These are phyloP conservation scores for Teratosphaeria pseudoeucalypti DNA, from an alignment of 2,329 filamentous ascomycete genomes.

Conservation along the genomic window DNA sequence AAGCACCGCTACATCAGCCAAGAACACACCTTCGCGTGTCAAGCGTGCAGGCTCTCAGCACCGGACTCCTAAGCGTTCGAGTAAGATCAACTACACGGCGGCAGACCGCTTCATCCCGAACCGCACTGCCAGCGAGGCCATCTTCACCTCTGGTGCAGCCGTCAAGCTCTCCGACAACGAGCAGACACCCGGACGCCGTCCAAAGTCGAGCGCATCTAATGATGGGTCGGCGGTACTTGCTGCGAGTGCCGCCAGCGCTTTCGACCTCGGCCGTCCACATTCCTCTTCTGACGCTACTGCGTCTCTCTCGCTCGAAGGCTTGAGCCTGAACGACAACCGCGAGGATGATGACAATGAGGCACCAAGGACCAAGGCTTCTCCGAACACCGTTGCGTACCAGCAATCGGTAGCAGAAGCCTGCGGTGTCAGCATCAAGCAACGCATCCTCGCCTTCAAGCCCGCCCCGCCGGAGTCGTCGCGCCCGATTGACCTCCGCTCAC, in stretches of 20 bases:
- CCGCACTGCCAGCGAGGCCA: constrained; percentile 77
- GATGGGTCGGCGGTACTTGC: constrained; percentile 70
- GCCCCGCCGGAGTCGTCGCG: constrained; percentile 96
- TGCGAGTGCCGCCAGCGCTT: constrained; percentile 54
- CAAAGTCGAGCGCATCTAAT: constrained; percentile 54
- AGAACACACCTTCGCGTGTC: constrained; percentile 35
- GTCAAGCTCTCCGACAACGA: constrained; percentile 69
- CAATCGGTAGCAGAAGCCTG: constrained; percentile 84
- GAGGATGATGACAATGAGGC: constrained; percentile 56
- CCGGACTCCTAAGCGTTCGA: constrained; percentile 38
- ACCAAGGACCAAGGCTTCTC: constrained; percentile 62
- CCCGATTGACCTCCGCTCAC: constrained; percentile 91
- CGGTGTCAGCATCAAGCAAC: constrained; percentile 84
- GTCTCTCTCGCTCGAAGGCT: constrained; percentile 62
- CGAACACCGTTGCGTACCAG: constrained; percentile 83
- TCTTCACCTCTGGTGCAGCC: constrained; percentile 57
- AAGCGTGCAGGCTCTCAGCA: constrained; percentile 29
- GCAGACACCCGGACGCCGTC: constrained; percentile 48
- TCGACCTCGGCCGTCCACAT: constrained; percentile 50
- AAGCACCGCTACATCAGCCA: constrained; percentile 28
- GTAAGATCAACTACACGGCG: constrained; percentile 44
- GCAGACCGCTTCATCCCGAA: constrained; percentile 96
- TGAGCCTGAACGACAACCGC: constrained; percentile 65
- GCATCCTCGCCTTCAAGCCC: constrained; percentile 97
- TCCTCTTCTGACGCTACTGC: constrained; percentile 49